Evolutionary conservation across 78 protist species (phyloP).

Genomic region (Creolimax fragrantissima): DNA sequence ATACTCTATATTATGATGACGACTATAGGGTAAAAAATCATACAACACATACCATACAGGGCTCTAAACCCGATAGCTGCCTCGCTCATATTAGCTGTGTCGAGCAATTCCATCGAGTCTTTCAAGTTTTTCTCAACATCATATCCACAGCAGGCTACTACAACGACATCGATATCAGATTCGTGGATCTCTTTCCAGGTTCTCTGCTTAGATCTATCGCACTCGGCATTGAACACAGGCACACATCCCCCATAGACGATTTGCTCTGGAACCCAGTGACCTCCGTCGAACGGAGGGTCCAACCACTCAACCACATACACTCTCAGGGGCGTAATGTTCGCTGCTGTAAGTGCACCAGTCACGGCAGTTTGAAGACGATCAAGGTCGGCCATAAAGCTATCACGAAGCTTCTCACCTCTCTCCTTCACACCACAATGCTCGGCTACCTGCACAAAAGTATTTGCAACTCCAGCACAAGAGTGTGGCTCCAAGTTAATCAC

Average conservation of each 20-base stretch:
- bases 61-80: background rate
- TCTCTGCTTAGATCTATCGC: background rate
- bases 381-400: background rate
- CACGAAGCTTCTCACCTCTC: background rate
- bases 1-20: no score
- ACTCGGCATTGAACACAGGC: background rate
- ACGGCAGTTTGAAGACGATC: background rate
- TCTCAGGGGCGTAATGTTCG: background rate
- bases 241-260: background rate
- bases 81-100: background rate
- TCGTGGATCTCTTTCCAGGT: constrained; percentile 3
- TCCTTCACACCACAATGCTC: background rate
- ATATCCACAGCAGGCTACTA: constrained; percentile 5
- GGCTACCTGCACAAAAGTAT: background rate
- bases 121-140: background rate
- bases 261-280: background rate
- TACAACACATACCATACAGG: background rate
- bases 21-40: no score
- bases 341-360: background rate
- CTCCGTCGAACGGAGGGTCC: background rate
- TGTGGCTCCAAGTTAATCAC: background rate
- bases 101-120: background rate
- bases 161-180: background rate
- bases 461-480: background rate
- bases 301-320: background rate